These are phyloP conservation scores for Neonectria punicea DNA, from an alignment of 2,329 filamentous ascomycete genomes.

Conservation along the genomic window DNA sequence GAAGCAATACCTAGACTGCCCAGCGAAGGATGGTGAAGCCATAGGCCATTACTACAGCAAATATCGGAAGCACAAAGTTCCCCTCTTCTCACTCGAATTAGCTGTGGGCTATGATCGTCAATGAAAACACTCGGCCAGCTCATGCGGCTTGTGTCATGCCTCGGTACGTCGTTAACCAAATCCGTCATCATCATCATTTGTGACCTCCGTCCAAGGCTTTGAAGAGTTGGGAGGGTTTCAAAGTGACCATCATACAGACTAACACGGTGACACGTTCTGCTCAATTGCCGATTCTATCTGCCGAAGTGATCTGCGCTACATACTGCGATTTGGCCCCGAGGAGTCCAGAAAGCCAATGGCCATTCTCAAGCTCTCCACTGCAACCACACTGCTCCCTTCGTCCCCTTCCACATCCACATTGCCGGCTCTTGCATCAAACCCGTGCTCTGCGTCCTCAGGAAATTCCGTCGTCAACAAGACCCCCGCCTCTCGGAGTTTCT, in stretches of 20 bases:
- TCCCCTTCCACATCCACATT: slow-evolving; percentile 27
- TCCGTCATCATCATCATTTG: background rate
- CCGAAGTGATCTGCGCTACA: background rate
- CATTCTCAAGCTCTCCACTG: slow-evolving; percentile 23
- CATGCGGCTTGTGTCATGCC: background rate
- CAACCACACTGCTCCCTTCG: slow-evolving; percentile 3
- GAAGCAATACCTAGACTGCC: background rate
- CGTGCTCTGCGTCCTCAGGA: slow-evolving; percentile 30
- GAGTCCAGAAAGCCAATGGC: slow-evolving; percentile 28
- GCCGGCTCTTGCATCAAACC: slow-evolving; percentile 24
- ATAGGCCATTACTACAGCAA: background rate
- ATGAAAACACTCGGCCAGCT: background rate
- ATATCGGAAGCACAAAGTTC: background rate
- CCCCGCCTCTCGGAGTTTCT: slow-evolving; percentile 24
- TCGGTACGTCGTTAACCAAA: background rate
- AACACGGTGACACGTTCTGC: background rate
- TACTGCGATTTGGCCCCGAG: background rate
- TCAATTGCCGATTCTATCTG: background rate
- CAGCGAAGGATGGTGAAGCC: background rate
- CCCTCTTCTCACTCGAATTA: background rate
- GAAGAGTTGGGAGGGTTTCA: background rate
- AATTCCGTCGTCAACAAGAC: slow-evolving; percentile 20
- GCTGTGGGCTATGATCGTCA: background rate
- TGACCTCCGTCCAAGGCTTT: background rate
- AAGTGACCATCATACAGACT: background rate